Base-by-base conservation (phyloP, 208 protist genomes). In the Zelonia costaricensis region DNA sequence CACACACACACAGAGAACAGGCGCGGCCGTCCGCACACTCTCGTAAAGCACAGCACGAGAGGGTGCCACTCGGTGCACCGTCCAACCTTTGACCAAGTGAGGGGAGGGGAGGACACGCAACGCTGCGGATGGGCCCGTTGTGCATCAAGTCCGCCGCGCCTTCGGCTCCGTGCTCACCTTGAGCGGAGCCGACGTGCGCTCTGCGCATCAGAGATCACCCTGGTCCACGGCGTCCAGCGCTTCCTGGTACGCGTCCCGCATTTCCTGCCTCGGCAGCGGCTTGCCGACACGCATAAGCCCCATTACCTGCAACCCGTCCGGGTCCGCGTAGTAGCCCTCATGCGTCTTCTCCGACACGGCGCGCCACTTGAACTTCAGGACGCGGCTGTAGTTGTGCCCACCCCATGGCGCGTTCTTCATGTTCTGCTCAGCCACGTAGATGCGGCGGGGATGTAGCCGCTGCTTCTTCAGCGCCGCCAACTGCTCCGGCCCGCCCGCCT, bases 341-440 rank as follows among this genome's bases (percentile, higher is more conserved):
- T 73, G 59, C 27, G 48, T 35, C 22, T 23, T 33, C 23, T 72
- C 46, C 9, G 39, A 28, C 48, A 77, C 43, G 13, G 66, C 6
- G 7, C 66, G 62, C 81, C 84, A 87, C 36, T 55, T 33, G 44
- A 87, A 87, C 12, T 46, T 45, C 31, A 84, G 49, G 4, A 86
- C 62, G 18, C 84, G 77, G 9, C 67, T 84, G 73, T 83, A 91
- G 62, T 87, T 87, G 30, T 51, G 68, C 45, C 63, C 67, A 3
- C 52, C 69, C 81, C 74, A 86, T 36, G 57, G 47, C 28, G 27
- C 64, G 47, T 91, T 91, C 36, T 81, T 60, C 30, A 71, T 76
- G 59, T 91, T 91, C 48, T 91, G 80, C 71, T 87, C 80, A 4
- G 84, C 84, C 22, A 91, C 69, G 63, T 88, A 91, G 6, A 91